Conservation (phyloP, 768 basidiomycete genomes). For the Boletus patriciae region DNA sequence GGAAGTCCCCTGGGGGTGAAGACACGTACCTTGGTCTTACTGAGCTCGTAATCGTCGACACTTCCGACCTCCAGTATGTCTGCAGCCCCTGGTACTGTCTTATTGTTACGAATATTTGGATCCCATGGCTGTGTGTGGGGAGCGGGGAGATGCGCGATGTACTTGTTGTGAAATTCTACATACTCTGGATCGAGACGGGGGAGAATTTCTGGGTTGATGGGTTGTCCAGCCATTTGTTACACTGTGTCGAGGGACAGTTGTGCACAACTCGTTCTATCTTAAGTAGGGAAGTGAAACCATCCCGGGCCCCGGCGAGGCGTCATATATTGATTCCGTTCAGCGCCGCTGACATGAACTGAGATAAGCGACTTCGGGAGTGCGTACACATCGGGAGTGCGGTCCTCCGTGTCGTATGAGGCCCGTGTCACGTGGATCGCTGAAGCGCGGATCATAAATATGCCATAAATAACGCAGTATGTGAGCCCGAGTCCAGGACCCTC, state of each 20-base stretch:
- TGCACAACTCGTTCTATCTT: constrained; percentile 4
- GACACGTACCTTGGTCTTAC: constrained; percentile 54
- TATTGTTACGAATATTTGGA: constrained; percentile 51
- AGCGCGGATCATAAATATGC: constrained; percentile 4
- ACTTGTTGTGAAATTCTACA: constrained; percentile 55
- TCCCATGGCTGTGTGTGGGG: constrained; percentile 64
- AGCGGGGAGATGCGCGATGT: constrained; percentile 46
- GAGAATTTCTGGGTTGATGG: constrained; percentile 63
- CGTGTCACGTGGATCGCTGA: not conserved
- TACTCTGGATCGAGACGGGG: constrained; percentile 66
- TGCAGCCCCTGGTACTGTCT: constrained; percentile 58
- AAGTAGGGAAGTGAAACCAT: constrained; percentile 3
- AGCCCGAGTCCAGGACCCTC: not conserved
- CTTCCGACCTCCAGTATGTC: constrained; percentile 55
- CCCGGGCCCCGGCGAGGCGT: not conserved
- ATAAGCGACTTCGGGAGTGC: constrained; percentile 2
- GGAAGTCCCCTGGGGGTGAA: constrained; percentile 56
- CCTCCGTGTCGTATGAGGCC: not conserved
- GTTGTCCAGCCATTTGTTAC: constrained; percentile 40
- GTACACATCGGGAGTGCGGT: constrained; percentile 4
- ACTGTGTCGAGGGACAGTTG: not conserved
- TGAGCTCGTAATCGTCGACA: constrained; percentile 52
- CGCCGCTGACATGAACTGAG: not conserved
- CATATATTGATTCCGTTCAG: not conserved
- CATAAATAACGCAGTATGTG: not conserved